Base-by-base conservation (phyloP, 768 basidiomycete species). In the Boletus rubescentipes region DNA sequence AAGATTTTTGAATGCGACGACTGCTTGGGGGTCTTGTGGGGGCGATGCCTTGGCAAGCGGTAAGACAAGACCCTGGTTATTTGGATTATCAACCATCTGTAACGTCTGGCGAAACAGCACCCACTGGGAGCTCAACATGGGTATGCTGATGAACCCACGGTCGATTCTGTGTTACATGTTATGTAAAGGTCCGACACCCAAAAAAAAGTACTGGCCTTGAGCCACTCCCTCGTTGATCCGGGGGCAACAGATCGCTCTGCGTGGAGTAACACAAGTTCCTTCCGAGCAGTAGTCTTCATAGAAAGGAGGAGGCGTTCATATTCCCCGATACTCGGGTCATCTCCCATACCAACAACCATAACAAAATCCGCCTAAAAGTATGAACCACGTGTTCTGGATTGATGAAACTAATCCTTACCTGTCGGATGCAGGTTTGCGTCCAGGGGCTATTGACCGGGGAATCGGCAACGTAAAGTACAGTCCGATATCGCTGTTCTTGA, bases 401-500 rank as follows among this genome's bases (percentile, higher is more conserved):
- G 16, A 55, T 38, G 43, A 38, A n/a, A 29, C 21, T 45, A 42
- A 40, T 6, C 26, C 79, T 43, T 52, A 89, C 91, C 79, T 98
- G 96, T 23, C 93, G 83, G 57, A 99, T 95, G 68, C 95, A 98
- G 1, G 94, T 98, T 71, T 98, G 90, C 30, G 96, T 98, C 97
- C 97, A 99, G 18, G 93, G 89, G 54, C 92, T 95, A 52, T 84
- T 91, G 34, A 96, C 93, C 0, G 95, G 86, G 0, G 96, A 93
- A 71, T 99, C 95, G 8, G 91, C 96, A 31, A 99, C 93, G 66
- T 98, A 98, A 15, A 99, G 80, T 1, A 98, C 95, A 3, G 86
- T 97, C 29, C 93, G 82, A 66, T 89, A 97, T 64, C 91, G 83
- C 73, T 98, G 92, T 68, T 98, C 94, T 67, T 89, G 88, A 70